Evolutionary conservation across 352 stramenopile species (phyloP).

Genomic region (Pythium rhizo-oryzae): DNA sequence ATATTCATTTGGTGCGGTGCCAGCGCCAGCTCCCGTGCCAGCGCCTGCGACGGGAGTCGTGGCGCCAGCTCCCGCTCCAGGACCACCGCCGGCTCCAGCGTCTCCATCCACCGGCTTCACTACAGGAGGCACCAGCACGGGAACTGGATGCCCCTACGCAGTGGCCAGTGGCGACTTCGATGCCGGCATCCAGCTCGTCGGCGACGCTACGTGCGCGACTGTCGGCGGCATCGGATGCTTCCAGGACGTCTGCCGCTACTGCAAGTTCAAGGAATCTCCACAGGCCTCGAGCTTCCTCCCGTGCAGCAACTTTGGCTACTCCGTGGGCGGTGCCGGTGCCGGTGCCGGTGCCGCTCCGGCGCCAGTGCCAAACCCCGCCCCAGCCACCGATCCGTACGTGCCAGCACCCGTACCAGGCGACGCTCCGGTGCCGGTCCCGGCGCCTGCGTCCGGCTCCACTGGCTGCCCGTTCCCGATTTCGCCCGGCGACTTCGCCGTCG

Average conservation of each 20-base stretch:
- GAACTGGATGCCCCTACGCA: background rate
- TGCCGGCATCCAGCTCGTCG: background rate
- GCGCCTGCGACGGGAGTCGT: no score
- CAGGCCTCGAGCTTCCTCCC: background rate
- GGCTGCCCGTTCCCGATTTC: constrained; percentile 10
- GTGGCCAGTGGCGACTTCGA: background rate
- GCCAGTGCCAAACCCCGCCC: constrained; percentile 1
- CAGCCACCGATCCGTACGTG: background rate
- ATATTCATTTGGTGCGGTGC: background rate
- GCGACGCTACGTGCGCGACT: background rate
- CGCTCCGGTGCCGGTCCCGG: background rate
- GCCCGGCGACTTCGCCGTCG: constrained; percentile 17
- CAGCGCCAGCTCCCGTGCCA: background rate
- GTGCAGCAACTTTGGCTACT: background rate
- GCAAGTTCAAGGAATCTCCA: no score
- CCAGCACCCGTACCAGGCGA: background rate
- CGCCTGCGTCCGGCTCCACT: background rate
- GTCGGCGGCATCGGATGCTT: background rate
- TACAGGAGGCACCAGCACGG: no score
- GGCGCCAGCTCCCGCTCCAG: no score
- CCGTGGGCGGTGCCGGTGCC: no score
- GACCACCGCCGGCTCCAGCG: no score
- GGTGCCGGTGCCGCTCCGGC: background rate
- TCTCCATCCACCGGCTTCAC: no score
- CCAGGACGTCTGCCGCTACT: no score